phyloP scores from a whole-genome alignment of 208 protist species.

The Trypanosoma caninum region DNA sequence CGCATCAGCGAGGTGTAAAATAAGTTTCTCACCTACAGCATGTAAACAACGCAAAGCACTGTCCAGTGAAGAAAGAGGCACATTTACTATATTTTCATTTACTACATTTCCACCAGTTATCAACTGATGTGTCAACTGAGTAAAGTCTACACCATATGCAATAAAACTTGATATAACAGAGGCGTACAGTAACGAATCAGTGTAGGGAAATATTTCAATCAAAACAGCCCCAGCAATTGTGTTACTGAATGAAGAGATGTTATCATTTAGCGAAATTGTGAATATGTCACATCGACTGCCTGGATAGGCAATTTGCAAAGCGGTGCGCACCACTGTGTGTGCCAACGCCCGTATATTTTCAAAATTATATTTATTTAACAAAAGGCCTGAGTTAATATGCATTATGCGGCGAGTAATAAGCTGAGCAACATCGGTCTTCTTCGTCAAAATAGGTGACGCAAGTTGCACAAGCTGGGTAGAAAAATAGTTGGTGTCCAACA shows the following conservation, averaged over 20 bases:
- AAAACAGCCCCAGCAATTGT: conserved; percentile 29
- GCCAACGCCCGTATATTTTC: conserved; percentile 25
- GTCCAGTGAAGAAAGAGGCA: background rate
- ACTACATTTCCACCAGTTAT: background rate
- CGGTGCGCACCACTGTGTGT: conserved; percentile 26
- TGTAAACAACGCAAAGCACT: conserved; percentile 5
- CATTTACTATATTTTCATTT: background rate
- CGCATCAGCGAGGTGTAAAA: no score
- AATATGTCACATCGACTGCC: conserved; percentile 17
- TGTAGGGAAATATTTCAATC: conserved; percentile 7
- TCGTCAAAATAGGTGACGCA: background rate
- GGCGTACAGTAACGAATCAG: conserved; percentile 27
- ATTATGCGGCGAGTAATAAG: background rate
- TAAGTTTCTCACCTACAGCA: no score
- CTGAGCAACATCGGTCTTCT: background rate
- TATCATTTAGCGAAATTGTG: background rate
- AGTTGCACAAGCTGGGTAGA: background rate
- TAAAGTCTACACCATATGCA: conserved; percentile 32
- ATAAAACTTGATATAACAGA: conserved; percentile 30
- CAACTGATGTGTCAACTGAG: background rate
- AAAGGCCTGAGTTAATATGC: background rate
- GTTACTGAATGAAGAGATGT: background rate
- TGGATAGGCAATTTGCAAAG: conserved; percentile 22
- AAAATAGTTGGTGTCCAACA: background rate
- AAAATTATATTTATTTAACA: background rate